These are phyloP conservation scores for Cladosporium sphaerospermum DNA, from an alignment of 2,329 filamentous ascomycete species.

Conservation along the genomic window DNA sequence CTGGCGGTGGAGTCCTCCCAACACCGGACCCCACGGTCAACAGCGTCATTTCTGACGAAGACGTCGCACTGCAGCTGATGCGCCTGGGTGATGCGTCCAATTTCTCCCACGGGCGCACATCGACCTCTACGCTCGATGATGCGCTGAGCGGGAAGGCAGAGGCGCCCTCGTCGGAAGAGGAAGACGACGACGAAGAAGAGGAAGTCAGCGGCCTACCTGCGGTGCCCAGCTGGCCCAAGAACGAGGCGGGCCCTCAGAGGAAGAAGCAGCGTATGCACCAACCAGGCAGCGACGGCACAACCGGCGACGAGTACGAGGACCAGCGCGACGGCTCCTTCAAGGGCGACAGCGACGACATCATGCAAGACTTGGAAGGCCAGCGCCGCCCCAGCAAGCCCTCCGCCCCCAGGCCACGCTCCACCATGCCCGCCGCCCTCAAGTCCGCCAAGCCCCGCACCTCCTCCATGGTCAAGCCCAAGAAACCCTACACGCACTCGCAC, in stretches of 20 bases:
- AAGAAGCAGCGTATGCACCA: constrained; percentile 39
- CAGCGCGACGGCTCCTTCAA: constrained; percentile 48
- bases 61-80: constrained; percentile 95
- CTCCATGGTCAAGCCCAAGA: constrained; percentile 50
- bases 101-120: constrained; percentile 86
- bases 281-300: constrained; percentile 52
- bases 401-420: constrained; percentile 29
- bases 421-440: constrained; percentile 31
- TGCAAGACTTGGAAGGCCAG: constrained; percentile 24
- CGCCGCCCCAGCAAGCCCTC: constrained; percentile 38
- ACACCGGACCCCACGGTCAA: constrained; percentile 96
- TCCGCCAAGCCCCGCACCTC: constrained; percentile 37
- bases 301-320: constrained; percentile 55
- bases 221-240: constrained; percentile 22
- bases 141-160: constrained; percentile 88
- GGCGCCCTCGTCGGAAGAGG: constrained; percentile 61
- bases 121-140: constrained; percentile 87
- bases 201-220: constrained; percentile 54
- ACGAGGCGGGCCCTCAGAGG: constrained; percentile 25
- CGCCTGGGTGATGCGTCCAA: constrained; percentile 90
- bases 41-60: constrained; percentile 95
- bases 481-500: constrained; percentile 18
- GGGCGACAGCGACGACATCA: constrained; percentile 45
- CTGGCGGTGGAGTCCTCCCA: constrained; percentile 61
- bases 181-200: constrained; percentile 73